Evolutionary conservation across 202 grass and related monocot species (phyloP), one percentile per base, ranked within the genome.

Genomic region (Setaria italica): DNA sequence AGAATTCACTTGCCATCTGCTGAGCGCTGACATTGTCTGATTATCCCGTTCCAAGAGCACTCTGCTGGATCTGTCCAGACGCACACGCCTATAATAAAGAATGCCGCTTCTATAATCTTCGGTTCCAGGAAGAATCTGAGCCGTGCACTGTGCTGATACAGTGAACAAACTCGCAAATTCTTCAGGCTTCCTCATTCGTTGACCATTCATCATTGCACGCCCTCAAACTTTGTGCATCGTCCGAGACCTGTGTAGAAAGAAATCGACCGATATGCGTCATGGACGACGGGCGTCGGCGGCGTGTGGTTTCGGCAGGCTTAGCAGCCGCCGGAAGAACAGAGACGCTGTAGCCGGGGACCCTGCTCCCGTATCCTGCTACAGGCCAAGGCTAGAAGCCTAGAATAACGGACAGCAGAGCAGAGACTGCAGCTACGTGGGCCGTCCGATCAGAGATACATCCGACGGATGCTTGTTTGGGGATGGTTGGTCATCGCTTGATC

Each of bases 241-340:
- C 46, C 48, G 12, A 51, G 46, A 74, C 48, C 30, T 17, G 50
- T 75, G 72, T 75, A 57, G 51, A 41, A 76, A 57, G 51, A 41
- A 76, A 42, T 21, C 33, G 4, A 35, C 51, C 15, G 30, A 51
- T 50, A 72, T 32, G 45, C 21, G 25, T 41, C 57, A 11, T 25
- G 57, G 63, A 20, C 19, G 6, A n/a, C 8, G 19, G 55, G 19
- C 55, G 51, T 0, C 72, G 72, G 35, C 65, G 65, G 29, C 47
- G 14, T 53, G 8, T 74, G 15, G 43, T 46, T 46, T 10, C 43
- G 8, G 43, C 9, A 9, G 8, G 43, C 43, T 46, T 41, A 46
- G 71, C 71, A 54, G 72, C 9, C 72, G 37, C 72, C 16, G 48
- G 71, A 74, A 53, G 47, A 34, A 34, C 3, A 49, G 0, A 30